Evolutionary conservation across 2,329 filamentous ascomycete genomes (phyloP), one percentile per base, ranked within the genome.

Genomic region (Penicillium sp.): DNA sequence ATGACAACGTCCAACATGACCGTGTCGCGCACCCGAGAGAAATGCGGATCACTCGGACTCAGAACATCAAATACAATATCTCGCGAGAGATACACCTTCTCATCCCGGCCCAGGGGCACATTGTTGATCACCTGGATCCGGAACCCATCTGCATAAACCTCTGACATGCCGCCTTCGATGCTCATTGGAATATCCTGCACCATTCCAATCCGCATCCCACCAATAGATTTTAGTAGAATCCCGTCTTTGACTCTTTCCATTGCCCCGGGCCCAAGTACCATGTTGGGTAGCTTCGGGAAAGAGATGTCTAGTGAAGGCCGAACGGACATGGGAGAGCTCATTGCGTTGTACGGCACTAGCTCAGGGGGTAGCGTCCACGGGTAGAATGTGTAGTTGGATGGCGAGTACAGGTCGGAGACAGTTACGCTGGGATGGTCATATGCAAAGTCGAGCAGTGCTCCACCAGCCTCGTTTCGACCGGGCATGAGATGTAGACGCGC

Each of bases 281-380:
- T 74, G 46, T 79, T 81, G 9, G 79, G 77, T 40, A 83, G 69
- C 43, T 79, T 77, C 9, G 85, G 85, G 65, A 88, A 88, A 0
- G 84, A 83, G 3, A 88, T 79, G 54, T 87, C 86, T 53, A 94
- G 86, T 2, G 90, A 88, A 9, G 87, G 80, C 18, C 88, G 87
- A 56, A 85, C 79, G 5, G 84, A 80, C 62, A 96, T 86, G 12
- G 83, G 84, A 4, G 87, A 81, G 63, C 90, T 96, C n/a, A 81
- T 87, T 0, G 89, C 93, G 65, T 95, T 85, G 9, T 77, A 73
- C 0, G 92, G 91, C 2, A 97, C 81, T 63, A 96, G 79, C 24
- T 83, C 80, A 1, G 79, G 77, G 0, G 94, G 93, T 0, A 99
- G 77, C 0, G 94, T 97, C 93, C 93, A 97, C 0, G 94, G 94